Evolutionary conservation across 2,329 filamentous ascomycete species (phyloP).

Genomic region (Diaporthe helianthi): DNA sequence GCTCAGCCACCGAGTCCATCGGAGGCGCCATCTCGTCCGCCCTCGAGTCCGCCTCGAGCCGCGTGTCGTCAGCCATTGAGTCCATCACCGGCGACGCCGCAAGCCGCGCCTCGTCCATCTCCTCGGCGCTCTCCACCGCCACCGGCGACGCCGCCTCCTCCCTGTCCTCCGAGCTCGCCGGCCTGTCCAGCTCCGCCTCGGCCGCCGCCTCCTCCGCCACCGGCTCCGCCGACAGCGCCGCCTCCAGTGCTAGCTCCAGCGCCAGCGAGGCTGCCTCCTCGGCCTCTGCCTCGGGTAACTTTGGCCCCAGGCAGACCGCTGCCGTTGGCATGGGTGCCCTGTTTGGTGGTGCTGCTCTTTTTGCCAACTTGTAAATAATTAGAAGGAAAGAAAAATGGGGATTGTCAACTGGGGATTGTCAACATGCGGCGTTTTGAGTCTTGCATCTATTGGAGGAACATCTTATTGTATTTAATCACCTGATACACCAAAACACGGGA

Average conservation of each 20-base stretch:
- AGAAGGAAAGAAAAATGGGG: not conserved
- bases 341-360: conserved; percentile 54
- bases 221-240: conserved; percentile 12
- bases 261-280: conserved; percentile 21
- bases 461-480: conserved; percentile 1
- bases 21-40: conserved; percentile 37
- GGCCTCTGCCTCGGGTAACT: conserved; percentile 34
- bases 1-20: conserved; percentile 35
- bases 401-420: too few relatives aligned
- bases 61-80: conserved; percentile 35
- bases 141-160: conserved; percentile 36
- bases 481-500: not conserved
- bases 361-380: conserved; percentile 51
- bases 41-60: conserved; percentile 18
- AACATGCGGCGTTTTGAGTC: too few relatives aligned
- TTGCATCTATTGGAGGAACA: not conserved
- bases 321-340: conserved; percentile 55
- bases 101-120: conserved; percentile 38
- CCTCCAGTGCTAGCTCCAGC: conserved; percentile 31
- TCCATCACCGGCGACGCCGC: conserved; percentile 37
- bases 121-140: conserved; percentile 41
- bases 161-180: conserved; percentile 28
- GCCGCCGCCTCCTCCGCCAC: conserved; percentile 26
- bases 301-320: conserved; percentile 48
- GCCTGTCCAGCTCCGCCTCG: conserved; percentile 26